Conservation (phyloP, 2,329 filamentous ascomycete species). For the Ascochyta lentis region DNA sequence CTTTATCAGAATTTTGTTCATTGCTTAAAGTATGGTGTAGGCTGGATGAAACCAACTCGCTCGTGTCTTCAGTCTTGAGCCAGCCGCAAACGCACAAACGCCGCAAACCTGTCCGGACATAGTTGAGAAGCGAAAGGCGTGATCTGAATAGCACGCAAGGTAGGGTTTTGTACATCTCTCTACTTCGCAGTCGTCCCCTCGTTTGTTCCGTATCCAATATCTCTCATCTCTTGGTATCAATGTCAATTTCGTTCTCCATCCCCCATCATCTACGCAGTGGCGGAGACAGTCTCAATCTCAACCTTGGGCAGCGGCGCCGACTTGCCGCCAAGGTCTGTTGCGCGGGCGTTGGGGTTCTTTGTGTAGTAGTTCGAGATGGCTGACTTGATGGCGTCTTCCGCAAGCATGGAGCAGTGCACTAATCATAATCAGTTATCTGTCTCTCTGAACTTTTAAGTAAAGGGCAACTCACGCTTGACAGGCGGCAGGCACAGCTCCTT, state of each 20-base stretch:
- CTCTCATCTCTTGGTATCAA: conserved; percentile 24
- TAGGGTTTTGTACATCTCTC: conserved; percentile 5
- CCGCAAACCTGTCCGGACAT: background rate
- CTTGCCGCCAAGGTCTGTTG: conserved; percentile 79
- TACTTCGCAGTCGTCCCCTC: background rate
- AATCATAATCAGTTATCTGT: conserved; percentile 3
- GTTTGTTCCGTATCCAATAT: background rate
- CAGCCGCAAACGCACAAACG: conserved; percentile 3
- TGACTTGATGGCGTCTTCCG: conserved; percentile 90
- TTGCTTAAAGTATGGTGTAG: background rate
- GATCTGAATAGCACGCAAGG: conserved; percentile 4
- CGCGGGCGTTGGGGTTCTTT: conserved; percentile 79
- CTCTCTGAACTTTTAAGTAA: rapidly evolving
- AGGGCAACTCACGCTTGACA: conserved; percentile 73
- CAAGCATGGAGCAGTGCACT: conserved; percentile 93
- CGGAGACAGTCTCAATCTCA: conserved; percentile 63
- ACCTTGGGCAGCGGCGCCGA: conserved; percentile 71
- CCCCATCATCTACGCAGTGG: conserved; percentile 41
- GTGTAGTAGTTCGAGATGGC: conserved; percentile 90
- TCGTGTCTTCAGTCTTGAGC: background rate
- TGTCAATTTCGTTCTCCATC: conserved; percentile 19
- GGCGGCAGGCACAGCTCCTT: conserved; percentile 91
- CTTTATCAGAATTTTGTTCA: background rate
- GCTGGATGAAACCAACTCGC: background rate
- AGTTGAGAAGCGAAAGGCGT: conserved; percentile 11